A percentile compares a stretch with the other conserved stretches of the same genome.
Conservation (phyloP, 352 stramenopile species). For the Phytophthora meadii region DNA sequence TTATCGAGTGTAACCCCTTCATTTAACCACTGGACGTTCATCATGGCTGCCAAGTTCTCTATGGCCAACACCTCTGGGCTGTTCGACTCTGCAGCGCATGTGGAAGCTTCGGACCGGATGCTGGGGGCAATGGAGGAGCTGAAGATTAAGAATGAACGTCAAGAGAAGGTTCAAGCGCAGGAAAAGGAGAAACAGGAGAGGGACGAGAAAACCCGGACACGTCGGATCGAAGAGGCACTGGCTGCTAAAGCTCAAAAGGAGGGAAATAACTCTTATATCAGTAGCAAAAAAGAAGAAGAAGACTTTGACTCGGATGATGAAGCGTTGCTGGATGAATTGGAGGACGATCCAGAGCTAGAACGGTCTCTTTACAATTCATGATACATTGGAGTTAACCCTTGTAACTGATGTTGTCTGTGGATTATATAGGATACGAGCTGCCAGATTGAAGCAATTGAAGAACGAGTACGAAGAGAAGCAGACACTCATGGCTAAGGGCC, state of each 20-base stretch:
- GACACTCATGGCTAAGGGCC: constrained; percentile 67
- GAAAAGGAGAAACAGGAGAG: constrained; percentile 36
- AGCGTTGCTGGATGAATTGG: constrained; percentile 66
- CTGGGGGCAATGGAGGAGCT: constrained; percentile 77
- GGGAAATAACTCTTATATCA: constrained; percentile 35
- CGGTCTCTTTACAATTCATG: constrained; percentile 37
- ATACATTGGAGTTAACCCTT: no score
- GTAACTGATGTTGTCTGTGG: not conserved
- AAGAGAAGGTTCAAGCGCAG: constrained; percentile 37
- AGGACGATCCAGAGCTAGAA: constrained; percentile 83
- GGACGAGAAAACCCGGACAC: constrained; percentile 30
- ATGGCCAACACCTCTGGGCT: constrained; percentile 80
- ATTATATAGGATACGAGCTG: constrained; percentile 72
- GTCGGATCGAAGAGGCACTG: constrained; percentile 35
- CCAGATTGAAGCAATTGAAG: constrained; percentile 80
- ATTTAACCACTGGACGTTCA: constrained; percentile 10
- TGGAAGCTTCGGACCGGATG: constrained; percentile 79
- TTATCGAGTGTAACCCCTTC: constrained; percentile 2
- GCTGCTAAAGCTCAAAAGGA: constrained; percentile 39
- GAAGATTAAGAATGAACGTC: constrained; percentile 62
- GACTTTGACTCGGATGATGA: constrained; percentile 63
- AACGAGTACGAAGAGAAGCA: constrained; percentile 66
- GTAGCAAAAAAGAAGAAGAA: constrained; percentile 35
- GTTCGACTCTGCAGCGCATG: constrained; percentile 73
- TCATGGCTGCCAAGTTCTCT: constrained; percentile 83